Base-by-base conservation (phyloP, 352 stramenopile species). In the Phytophthora rubi region DNA sequence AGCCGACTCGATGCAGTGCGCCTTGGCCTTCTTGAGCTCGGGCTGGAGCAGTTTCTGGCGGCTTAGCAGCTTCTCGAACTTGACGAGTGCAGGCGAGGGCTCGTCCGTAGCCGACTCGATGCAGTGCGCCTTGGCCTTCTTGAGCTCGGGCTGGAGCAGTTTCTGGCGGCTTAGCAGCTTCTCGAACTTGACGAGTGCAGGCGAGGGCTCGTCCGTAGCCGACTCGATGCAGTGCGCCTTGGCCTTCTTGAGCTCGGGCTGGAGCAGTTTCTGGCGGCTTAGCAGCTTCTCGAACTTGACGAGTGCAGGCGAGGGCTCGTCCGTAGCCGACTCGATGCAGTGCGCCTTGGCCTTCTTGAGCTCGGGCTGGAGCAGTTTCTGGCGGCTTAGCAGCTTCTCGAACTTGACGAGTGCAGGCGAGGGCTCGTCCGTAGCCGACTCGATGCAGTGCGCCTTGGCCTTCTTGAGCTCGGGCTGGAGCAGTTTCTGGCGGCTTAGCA, bases 281-380 rank as follows among this genome's bases (percentile, higher is more conserved):
- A 94, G 52, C 7, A 94, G 65, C 79, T 90, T 92, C 73, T 94
- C 86, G 45, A 92, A 94, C 26, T 77, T 76, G 39, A 87, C 76
- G 21, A 93, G 71, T 18, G 80, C 73, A 2, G 58, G 7, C 7
- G 82, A 82, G 0, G 86, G 86, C 23, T 73, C 55, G 59, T 93
- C 82, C 3, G 39, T 10, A 5, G 39, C 39, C 39, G 39, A 48
- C 39, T 18, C 18, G 18, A 21, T 0, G 18, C 18, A 21, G 18
- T 21, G 18, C 18, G 18, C 18, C 18, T 21, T 21, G 18, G 18
- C 18, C 18, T 21, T 21, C 18, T 21, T 21, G 18, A 21, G 18
- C 18, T 21, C 18, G 18, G 18, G 18, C 18, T 21, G 18, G 18
- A 21, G 18, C 18, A 21, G 18, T 21, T 21, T 21, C 18, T 21